Conservation (phyloP, 352 stramenopile species). For the Phytopythium oedochilum region DNA sequence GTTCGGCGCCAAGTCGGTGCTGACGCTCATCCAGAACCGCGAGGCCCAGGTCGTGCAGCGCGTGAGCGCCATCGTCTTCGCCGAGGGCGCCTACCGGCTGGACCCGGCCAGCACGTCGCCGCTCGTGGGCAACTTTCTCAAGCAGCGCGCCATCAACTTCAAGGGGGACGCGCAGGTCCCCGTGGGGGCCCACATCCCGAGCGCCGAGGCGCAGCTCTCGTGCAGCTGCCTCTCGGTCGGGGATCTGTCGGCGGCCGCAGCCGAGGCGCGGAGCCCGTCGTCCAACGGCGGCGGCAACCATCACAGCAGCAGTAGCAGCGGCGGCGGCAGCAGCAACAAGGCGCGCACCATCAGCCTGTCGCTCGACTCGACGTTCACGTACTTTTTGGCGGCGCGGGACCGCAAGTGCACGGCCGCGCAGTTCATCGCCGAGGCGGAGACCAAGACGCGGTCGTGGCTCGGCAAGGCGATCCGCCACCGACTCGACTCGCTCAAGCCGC, state of each 20-base stretch:
- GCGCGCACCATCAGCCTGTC: slow-evolving; percentile 69
- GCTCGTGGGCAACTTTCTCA: slow-evolving; percentile 54
- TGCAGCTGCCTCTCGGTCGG: slow-evolving; percentile 69
- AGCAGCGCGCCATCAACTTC: slow-evolving; percentile 69
- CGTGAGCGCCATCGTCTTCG: slow-evolving; percentile 63
- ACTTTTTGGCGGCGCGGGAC: slow-evolving; percentile 59
- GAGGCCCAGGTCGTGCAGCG: slow-evolving; percentile 50
- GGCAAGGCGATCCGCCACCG: slow-evolving; percentile 58
- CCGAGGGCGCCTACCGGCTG: slow-evolving; percentile 55
- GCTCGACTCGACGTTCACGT: slow-evolving; percentile 69
- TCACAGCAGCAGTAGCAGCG: slow-evolving; percentile 30
- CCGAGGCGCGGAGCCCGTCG: slow-evolving; percentile 4
- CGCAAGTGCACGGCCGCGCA: slow-evolving; percentile 35
- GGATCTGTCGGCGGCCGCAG: slow-evolving; percentile 23
- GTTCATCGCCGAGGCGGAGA: slow-evolving; percentile 63
- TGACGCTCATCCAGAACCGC: slow-evolving; percentile 59
- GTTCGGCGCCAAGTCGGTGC: slow-evolving; percentile 62
- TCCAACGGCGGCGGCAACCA: slow-evolving; percentile 9
- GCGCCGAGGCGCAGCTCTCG: slow-evolving; percentile 49
- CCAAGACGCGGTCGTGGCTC: slow-evolving; percentile 53
- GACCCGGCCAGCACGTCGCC: slow-evolving; percentile 45
- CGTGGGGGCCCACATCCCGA: slow-evolving; percentile 42
- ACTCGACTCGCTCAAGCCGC: slow-evolving; percentile 59
- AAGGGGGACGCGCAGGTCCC: slow-evolving; percentile 45
- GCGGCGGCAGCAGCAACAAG: slow-evolving; percentile 63